Conservation (phyloP, 179 eudicot species). For the Patellifolia procumbens region DNA sequence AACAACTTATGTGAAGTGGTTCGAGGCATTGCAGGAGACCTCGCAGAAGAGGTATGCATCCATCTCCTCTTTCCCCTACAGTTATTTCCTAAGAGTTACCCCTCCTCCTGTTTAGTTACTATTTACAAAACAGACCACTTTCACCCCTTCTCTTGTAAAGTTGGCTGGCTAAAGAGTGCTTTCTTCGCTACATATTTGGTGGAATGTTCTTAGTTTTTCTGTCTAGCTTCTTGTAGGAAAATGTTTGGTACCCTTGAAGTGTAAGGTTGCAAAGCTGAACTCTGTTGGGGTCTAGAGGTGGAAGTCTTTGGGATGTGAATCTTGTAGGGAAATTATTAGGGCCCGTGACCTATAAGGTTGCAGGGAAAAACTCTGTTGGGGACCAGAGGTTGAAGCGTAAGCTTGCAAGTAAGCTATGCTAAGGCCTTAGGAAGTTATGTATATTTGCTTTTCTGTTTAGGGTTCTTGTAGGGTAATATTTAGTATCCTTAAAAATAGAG, state of each 20-base stretch:
- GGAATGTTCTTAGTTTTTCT: background rate
- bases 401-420: too few species aligned
- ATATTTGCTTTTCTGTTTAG: too few species aligned
- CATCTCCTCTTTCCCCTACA: background rate
- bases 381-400: background rate
- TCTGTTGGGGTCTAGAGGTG: background rate
- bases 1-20: conserved; percentile 94
- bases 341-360: too few species aligned
- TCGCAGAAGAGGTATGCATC: conserved; percentile 80
- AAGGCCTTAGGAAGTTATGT: too few species aligned
- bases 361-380: background rate
- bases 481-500: background rate
- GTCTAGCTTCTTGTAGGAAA: background rate
- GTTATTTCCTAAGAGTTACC: too few species aligned
- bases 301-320: background rate
- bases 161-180: background rate
- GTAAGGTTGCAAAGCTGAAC: background rate
- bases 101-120: background rate
- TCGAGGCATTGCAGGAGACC: conserved; percentile 92
- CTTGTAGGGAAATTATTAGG: too few species aligned
- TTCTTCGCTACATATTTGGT: background rate
- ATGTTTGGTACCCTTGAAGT: background rate
- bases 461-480: too few species aligned
- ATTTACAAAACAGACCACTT: background rate
- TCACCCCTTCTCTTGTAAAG: background rate